Base-by-base conservation (phyloP, 2,329 filamentous ascomycete species). In the Aspergillus neotritici region DNA sequence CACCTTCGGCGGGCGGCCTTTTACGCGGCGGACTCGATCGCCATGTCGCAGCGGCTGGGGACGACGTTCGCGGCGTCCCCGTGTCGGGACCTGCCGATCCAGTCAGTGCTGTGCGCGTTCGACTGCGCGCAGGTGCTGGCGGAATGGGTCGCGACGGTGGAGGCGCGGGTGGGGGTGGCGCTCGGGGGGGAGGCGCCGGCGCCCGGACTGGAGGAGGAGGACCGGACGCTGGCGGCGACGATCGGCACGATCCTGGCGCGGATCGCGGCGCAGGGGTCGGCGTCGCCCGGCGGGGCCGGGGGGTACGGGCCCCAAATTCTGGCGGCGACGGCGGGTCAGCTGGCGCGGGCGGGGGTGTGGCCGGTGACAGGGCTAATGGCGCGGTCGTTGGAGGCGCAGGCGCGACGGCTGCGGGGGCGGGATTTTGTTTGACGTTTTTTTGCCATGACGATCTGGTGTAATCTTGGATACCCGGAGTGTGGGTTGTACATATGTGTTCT, bases 1-100 rank as follows among this genome's bases (percentile, higher is more conserved):
- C 87, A 94, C 58, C 75, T 97, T 14, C 84, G 91, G 34, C 94
- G 91, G 63, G 93, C 93, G n/a, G 93, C 91, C 0, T 94, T 89
- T 61, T 95, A 94, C 60, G 93, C 93, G 1, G 89, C 88, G 1
- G 89, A 96, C 63, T 94, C 90, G 0, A 78, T 98, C 7, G 81
- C 83, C 21, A 93, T 93, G 80, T 85, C 88, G 2, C 86, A 94
- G 63, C 90, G 86, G 60, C 77, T 93, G 10, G 88, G 88, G 1
- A 80, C 91, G 21, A 88, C 87, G 0, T 93, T 91, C 67, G 84
- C 86, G 6, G 89, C 95, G 50, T 83, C 87, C 48, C 84, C 83
- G 1, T 89, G 86, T 41, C 78, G 87, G 34, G 89, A 96, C 60
- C 75, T 97, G 10, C 89, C 93, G 0, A 79, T 95, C 31, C 91